Base-by-base conservation (phyloP, 1,139 yeast species). In the Yarrowia galli region DNA sequence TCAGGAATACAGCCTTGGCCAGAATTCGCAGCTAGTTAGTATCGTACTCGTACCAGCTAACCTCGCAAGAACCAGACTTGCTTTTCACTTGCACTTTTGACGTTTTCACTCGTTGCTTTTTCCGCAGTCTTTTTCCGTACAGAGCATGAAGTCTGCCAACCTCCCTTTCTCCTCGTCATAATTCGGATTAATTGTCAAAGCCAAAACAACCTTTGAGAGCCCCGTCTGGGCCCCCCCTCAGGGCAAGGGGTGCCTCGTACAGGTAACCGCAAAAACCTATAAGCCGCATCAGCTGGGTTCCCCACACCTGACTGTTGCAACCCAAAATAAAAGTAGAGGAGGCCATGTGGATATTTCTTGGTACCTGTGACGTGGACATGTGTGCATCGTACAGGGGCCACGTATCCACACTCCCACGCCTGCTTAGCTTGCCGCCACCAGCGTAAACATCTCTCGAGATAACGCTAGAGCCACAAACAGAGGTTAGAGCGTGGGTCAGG, bases 211-310 rank as follows among this genome's bases (percentile, higher is more conserved):
- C 13, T 12, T 9, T 2, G 10, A 10, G 22, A 42, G 15, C 7
- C 7, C 7, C 7, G 28, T 25, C 28, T 25, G 6, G 32, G 9
- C 18, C 22, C 45, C 51, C 51, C 53, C 53, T 10, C 53, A 28
- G 53, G 53, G 53, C 13, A 8, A 48, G 53, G 53, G 53, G 10
- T n/a, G 53, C 38, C 51, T 23, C 36, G 38, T 49, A 32, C 23
- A 18, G 54, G 54, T 8, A 46, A 16, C 15, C 10, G 18, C 49
- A 23, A 45, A 15, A 46, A 46, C 51, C 35, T 43, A 23, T 8
- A 51, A 51, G 58, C 58, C 58, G 58, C 58, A 51, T 46, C 51
- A 25, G 18, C 49, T 45, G 49, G 48, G 35, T 51, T 51, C 58
- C 58, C 58, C 58, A 51, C 58, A 51, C 58, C 58, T 35, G 23